These are phyloP conservation scores for Lepraria neglecta DNA, from an alignment of 495 filamentous ascomycete genomes.

Conservation along the genomic window DNA sequence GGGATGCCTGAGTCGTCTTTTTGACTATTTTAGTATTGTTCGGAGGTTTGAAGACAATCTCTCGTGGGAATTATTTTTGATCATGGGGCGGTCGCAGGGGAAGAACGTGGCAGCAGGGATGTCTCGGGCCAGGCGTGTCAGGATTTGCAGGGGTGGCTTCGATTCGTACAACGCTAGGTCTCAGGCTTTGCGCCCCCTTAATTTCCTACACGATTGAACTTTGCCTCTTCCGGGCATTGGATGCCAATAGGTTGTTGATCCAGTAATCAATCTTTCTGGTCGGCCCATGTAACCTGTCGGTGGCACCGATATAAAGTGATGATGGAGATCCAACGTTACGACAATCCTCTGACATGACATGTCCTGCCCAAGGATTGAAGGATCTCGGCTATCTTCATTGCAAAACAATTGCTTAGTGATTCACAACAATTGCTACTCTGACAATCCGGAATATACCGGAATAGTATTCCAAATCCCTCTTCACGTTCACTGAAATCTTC, in stretches of 20 bases:
- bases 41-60: not conserved
- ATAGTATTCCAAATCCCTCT: not conserved
- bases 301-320: too few relatives aligned
- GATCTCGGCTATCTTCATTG: too few relatives aligned
- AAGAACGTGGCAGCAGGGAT: conserved; percentile 13
- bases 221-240: too few relatives aligned
- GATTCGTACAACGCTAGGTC: not conserved
- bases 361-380: too few relatives aligned
- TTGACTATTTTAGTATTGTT: not conserved
- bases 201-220: not conserved
- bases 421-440: not conserved
- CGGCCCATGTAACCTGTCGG: not conserved
- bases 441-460: not conserved
- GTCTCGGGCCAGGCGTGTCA: not conserved
- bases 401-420: not conserved
- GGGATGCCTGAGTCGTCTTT: too few relatives aligned
- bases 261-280: too few relatives aligned
- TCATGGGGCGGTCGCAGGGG: not conserved
- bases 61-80: conserved; percentile 10
- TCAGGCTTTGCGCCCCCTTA: not conserved
- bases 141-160: not conserved
- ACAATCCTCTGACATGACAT: too few relatives aligned
- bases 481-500: not conserved
- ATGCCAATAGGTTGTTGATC: not conserved
- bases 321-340: too few relatives aligned